phyloP scores from a whole-genome alignment of 306 rosid genomes.

The Sicyos edulis region DNA sequence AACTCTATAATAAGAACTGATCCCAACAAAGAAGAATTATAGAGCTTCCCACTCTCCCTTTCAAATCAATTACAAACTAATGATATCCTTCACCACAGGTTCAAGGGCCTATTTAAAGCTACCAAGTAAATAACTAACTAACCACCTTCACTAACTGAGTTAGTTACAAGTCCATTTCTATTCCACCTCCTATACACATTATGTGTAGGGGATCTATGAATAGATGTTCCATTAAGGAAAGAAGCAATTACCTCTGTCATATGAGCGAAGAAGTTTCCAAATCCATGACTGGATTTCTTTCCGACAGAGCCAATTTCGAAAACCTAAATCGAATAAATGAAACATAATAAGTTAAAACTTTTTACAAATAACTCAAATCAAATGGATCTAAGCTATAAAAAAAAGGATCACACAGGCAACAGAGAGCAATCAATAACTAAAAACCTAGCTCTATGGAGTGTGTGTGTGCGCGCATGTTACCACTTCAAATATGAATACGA shows the following conservation, averaged over 20 bases:
- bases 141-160: too few relatives aligned
- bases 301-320: slow-evolving; percentile 86
- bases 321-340: slow-evolving; percentile 35
- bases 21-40: too few relatives aligned
- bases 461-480: not conserved
- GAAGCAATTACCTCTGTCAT: slow-evolving; percentile 54
- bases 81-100: too few relatives aligned
- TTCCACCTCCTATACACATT: too few relatives aligned
- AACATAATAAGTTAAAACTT: not conserved
- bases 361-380: not conserved
- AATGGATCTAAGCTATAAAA: not conserved
- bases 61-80: too few relatives aligned
- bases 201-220: too few relatives aligned
- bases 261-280: slow-evolving; percentile 52
- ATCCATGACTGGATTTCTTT: slow-evolving; percentile 58
- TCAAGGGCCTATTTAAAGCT: too few relatives aligned
- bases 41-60: too few relatives aligned
- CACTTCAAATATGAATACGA: not conserved
- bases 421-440: not conserved
- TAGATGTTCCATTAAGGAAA: not conserved
- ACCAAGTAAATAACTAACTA: too few relatives aligned
- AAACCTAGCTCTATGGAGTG: not conserved
- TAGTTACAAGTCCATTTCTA: too few relatives aligned
- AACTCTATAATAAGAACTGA: not conserved
- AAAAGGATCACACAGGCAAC: not conserved